phyloP scores from a whole-genome alignment of 2,329 filamentous ascomycete species.

The Penicillium sp. region DNA sequence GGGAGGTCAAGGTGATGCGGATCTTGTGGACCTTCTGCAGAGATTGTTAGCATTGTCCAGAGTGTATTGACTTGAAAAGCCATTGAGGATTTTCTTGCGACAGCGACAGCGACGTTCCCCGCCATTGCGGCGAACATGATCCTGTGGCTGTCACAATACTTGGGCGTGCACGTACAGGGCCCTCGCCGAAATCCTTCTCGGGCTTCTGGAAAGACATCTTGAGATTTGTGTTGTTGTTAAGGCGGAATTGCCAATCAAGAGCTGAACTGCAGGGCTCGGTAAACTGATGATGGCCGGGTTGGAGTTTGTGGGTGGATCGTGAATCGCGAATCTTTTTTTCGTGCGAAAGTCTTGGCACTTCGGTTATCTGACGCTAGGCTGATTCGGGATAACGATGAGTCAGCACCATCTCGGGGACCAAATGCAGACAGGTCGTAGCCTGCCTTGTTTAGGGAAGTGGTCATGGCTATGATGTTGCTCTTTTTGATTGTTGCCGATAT shows the following conservation, averaged over 20 bases:
- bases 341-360: constrained; percentile 36
- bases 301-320: constrained; percentile 21
- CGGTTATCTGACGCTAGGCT: constrained; percentile 42
- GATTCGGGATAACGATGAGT: constrained; percentile 19
- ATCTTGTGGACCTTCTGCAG: constrained; percentile 89
- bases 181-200: constrained; percentile 91
- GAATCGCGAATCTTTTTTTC: constrained; percentile 25
- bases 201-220: constrained; percentile 93
- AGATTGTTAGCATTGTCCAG: constrained; percentile 14
- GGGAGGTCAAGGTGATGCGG: constrained; percentile 93
- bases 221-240: constrained; percentile 37
- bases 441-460: background rate
- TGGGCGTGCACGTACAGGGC: constrained; percentile 61
- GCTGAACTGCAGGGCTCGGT: constrained; percentile 74
- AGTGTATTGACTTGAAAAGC: background rate
- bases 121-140: constrained; percentile 5
- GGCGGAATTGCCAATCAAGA: constrained; percentile 64
- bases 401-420: constrained; percentile 15
- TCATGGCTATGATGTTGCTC: constrained; percentile 4
- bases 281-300: constrained; percentile 67
- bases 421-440: constrained; percentile 9
- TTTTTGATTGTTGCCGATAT: constrained; percentile 4
- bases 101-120: constrained; percentile 10
- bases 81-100: constrained; percentile 1
- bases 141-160: background rate